phyloP scores from a whole-genome alignment of 352 stramenopile species.

The Vaucheria bursata region DNA sequence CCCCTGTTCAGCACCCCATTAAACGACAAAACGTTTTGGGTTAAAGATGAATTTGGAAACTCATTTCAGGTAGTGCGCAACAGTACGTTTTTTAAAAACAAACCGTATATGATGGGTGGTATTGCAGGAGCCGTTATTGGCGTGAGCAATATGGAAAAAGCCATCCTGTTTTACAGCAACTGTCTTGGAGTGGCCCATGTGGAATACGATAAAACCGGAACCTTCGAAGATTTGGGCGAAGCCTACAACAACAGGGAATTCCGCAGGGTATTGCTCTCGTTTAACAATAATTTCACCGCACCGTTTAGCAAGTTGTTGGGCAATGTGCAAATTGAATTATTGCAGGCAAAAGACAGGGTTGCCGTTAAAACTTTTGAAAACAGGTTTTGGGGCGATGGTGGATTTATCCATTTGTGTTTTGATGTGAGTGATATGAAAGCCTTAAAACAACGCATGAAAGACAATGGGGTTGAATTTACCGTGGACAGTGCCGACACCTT shows the following conservation, averaged over 20 bases:
- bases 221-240: conserved; percentile 5
- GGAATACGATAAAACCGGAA: conserved; percentile 7
- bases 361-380: conserved; percentile 8
- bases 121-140: conserved; percentile 5
- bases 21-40: conserved; percentile 7
- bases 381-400: conserved; percentile 4
- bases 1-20: conserved; percentile 4
- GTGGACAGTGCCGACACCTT: conserved; percentile 4
- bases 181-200: conserved; percentile 4
- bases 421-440: conserved; percentile 7
- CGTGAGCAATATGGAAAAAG: conserved; percentile 7
- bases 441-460: conserved; percentile 8
- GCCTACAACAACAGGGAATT: conserved; percentile 6
- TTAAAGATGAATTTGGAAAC: conserved; percentile 9
- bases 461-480: conserved; percentile 7
- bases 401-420: conserved; percentile 9
- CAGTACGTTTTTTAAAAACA: conserved; percentile 9
- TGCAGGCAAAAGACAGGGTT: conserved; percentile 5
- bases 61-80: conserved; percentile 6
- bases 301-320: conserved; percentile 5
- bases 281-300: conserved; percentile 8
- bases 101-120: conserved; percentile 6
- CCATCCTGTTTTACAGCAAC: conserved; percentile 6
- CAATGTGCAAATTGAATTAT: conserved; percentile 9
- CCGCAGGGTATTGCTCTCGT: conserved; percentile 4